A percentile compares a stretch with the other conserved stretches of the same genome.
phyloP scores from a whole-genome alignment of 2,329 filamentous ascomycete genomes.

The Rhynchosporium agropyri region DNA sequence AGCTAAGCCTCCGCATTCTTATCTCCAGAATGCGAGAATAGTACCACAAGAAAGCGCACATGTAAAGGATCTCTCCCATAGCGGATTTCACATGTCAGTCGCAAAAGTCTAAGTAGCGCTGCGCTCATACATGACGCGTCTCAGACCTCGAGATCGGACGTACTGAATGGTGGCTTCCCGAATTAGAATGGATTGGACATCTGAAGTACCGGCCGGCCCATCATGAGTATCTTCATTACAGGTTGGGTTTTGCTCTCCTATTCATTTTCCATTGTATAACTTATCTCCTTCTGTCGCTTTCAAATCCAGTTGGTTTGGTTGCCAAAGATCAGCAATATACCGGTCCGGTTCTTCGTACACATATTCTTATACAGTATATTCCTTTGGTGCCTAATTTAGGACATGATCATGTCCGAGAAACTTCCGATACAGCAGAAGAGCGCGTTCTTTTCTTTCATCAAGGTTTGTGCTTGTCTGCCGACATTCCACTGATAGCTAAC shows the following conservation, averaged over 20 bases:
- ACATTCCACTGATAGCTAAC: conserved; percentile 7
- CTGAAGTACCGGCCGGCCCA: neutral
- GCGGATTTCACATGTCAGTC: conserved; percentile 17
- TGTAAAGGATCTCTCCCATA: neutral
- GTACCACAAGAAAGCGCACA: neutral
- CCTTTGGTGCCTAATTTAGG: neutral
- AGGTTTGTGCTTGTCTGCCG: conserved; percentile 30
- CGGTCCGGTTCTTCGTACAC: too few relatives aligned
- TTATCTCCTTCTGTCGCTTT: conserved; percentile 7
- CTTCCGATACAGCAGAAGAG: conserved; percentile 35
- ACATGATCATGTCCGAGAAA: conserved; percentile 29
- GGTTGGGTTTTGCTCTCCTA: too few relatives aligned
- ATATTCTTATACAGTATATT: neutral
- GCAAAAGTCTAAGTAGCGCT: conserved; percentile 11
- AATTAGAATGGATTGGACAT: neutral
- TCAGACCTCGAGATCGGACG: conserved; percentile 19
- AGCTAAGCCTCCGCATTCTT: neutral
- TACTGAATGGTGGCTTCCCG: neutral
- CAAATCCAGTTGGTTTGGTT: conserved; percentile 3
- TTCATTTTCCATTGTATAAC: neutral
- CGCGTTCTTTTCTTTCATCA: conserved; percentile 41
- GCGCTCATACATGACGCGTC: conserved; percentile 16
- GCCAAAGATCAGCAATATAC: neutral
- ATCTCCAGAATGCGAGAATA: neutral
- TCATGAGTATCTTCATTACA: too few relatives aligned